phyloP scores from a whole-genome alignment of 2,329 filamentous ascomycete genomes.

The Leptographium procerum region DNA sequence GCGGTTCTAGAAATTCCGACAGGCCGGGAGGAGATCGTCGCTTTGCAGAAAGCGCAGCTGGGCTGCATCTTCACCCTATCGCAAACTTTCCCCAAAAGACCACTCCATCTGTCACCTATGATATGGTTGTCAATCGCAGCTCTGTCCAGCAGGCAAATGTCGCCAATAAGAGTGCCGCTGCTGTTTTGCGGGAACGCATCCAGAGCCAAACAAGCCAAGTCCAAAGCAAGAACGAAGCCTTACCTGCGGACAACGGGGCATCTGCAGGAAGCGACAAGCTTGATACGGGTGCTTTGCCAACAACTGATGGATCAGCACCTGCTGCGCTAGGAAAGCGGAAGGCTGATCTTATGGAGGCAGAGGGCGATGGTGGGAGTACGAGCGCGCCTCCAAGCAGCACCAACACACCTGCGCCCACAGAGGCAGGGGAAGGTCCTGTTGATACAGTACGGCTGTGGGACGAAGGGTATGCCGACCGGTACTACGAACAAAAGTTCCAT shows the following conservation, averaged over 20 bases:
- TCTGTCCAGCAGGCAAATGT: slow-evolving; percentile 56
- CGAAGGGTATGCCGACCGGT: slow-evolving; percentile 85
- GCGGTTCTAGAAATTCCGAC: slow-evolving; percentile 12
- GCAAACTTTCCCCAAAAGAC: slow-evolving; percentile 41
- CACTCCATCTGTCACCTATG: slow-evolving; percentile 60
- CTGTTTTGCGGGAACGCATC: slow-evolving; percentile 71
- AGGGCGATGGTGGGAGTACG: slow-evolving; percentile 58
- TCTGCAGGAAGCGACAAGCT: neutral
- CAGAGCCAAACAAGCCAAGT: slow-evolving; percentile 31
- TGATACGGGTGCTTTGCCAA: neutral
- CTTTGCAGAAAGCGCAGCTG: slow-evolving; percentile 11
- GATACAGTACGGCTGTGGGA: slow-evolving; percentile 92
- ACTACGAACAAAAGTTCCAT: slow-evolving; percentile 94
- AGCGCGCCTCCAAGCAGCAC: slow-evolving; percentile 42
- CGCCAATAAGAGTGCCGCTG: slow-evolving; percentile 91
- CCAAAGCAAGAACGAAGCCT: slow-evolving; percentile 5
- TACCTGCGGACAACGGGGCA: neutral
- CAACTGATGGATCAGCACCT: slow-evolving; percentile 8
- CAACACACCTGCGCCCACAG: slow-evolving; percentile 30
- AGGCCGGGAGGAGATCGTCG: slow-evolving; percentile 10
- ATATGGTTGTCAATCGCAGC: slow-evolving; percentile 72
- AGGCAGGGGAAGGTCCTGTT: slow-evolving; percentile 49
- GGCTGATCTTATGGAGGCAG: slow-evolving; percentile 60
- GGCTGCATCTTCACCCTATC: slow-evolving; percentile 22
- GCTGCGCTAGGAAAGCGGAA: slow-evolving; percentile 55